Conservation (phyloP, 1,284 basidiomycete genomes). For the Trametes hirsuta region DNA sequence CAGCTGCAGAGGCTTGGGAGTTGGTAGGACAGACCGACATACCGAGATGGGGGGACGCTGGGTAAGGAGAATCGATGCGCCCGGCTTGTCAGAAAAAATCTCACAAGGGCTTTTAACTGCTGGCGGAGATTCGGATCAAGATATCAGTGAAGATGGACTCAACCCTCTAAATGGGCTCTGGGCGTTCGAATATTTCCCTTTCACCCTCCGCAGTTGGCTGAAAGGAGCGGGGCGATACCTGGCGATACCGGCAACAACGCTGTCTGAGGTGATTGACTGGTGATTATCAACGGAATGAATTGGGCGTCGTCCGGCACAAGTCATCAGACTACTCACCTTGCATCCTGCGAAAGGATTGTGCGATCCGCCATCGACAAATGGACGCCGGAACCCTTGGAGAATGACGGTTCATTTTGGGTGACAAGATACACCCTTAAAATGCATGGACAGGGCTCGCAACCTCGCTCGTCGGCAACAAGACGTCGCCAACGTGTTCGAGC, state of each 20-base stretch:
- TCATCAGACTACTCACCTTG: slow-evolving; percentile 11
- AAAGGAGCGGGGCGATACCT: slow-evolving; percentile 1
- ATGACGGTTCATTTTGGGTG: not conserved
- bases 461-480: too few relatives aligned
- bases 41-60: slow-evolving; percentile 22
- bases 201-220: slow-evolving; percentile 9
- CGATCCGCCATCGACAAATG: not conserved
- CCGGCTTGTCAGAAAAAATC: slow-evolving; percentile 13
- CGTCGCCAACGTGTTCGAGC: too few relatives aligned
- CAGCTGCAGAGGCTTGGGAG: not conserved
- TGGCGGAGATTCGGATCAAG: slow-evolving; percentile 32
- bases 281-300: slow-evolving; percentile 15
- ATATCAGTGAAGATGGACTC: slow-evolving; percentile 21
- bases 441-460: not conserved
- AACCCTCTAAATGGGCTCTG: slow-evolving; percentile 5
- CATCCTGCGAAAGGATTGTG: not conserved
- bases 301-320: not conserved
- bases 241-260: not conserved
- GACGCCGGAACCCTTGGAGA: not conserved
- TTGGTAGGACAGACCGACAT: slow-evolving; percentile 16
- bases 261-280: slow-evolving; percentile 5
- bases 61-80: slow-evolving; percentile 24
- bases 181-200: not conserved
- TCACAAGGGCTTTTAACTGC: slow-evolving; percentile 21
- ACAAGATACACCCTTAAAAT: not conserved